Base-by-base conservation (phyloP, 345 rosid species). In the Triadica sebifera region DNA sequence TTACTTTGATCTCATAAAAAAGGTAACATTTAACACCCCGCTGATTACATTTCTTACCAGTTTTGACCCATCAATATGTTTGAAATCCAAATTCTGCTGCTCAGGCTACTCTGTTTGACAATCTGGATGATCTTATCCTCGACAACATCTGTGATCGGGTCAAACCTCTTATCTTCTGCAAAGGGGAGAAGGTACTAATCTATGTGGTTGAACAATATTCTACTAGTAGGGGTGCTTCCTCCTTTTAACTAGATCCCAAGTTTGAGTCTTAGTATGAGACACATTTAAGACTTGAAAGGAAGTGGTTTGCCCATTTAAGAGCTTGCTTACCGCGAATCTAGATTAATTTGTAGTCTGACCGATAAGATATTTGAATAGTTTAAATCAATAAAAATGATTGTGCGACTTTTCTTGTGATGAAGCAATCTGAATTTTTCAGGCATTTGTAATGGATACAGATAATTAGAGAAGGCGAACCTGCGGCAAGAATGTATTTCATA, bases 391-490 rank as follows among this genome's bases (percentile, higher is more conserved):
- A 8, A 29, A 38, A 46, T 47, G 25, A 3, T 53, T 22, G 22
- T 53, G 58, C 58, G 0, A 12, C 20, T 17, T 53, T 4, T 16
- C 6, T 17, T n/a, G 19, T 16, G 58, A 16, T 17, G 22, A 53
- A 16, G 22, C 17, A 53, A 16, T 19, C 8, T 53, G 58, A 53
- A 3, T 29, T 53, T 53, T 53, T 53, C 20, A 53, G 53, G 9
- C 13, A n/a, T n/a, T n/a, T n/a, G n/a, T n/a, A 50, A 12, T 12
- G 58, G 24, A 46, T 41, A 71, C 78, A 89, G 93, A 79, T 87
- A 47, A 82, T 85, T 24, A 86, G 89, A 77, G 91, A 89, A 78
- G 91, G 93, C 13, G 91, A 89, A 12, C 90, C 91, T 0, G 93
- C 85, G 53, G 80, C 73, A 45, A 77, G 85, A 52, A 87, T 89